Base-by-base conservation (phyloP, 202 grass and related monocot genomes). In the Brachypodium distachyon region DNA sequence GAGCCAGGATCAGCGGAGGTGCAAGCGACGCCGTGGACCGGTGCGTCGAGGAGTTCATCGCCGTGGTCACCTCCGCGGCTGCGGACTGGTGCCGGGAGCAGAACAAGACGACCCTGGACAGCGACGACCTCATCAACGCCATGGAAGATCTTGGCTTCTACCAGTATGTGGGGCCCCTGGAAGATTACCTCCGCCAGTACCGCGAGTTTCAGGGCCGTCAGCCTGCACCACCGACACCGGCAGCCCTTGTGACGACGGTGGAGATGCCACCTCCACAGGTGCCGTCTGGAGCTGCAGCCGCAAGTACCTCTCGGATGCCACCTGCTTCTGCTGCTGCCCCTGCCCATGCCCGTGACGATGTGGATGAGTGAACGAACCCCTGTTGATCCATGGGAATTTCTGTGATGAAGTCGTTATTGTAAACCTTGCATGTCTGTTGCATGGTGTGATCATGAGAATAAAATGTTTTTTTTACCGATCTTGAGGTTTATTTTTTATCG, bases 51-150 rank as follows among this genome's bases (percentile, higher is more conserved):
- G n/a, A n/a, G n/a, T n/a, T n/a, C n/a, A n/a, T n/a, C n/a, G n/a
- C n/a, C n/a, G n/a, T n/a, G n/a, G n/a, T n/a, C n/a, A n/a, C n/a
- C n/a, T n/a, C n/a, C n/a, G n/a, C n/a, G n/a, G n/a, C n/a, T n/a
- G n/a, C n/a, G n/a, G n/a, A n/a, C n/a, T n/a, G n/a, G n/a, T n/a
- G n/a, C n/a, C n/a, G n/a, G n/a, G 43, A 54, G 14, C 73, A 87
- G 41, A 44, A 34, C 22, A 46, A 66, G n/a, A 16, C 4, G 48
- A 79, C 36, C 7, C 12, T 87, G 16, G 74, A 61, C 63, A 58
- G 63, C 19, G 80, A 87, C 3, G 87, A 89, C 39, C 40, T 89
- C 9, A 60, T 89, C 41, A 10, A 41, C 57, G 81, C 40, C 26
- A 31, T 76, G 61, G 8, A 3, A 13, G 22, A 7, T 25, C 37